Evolutionary conservation across 1,139 yeast genomes (phyloP), one percentile per base, ranked within the genome.

Genomic region (Candida dubliniensis): DNA sequence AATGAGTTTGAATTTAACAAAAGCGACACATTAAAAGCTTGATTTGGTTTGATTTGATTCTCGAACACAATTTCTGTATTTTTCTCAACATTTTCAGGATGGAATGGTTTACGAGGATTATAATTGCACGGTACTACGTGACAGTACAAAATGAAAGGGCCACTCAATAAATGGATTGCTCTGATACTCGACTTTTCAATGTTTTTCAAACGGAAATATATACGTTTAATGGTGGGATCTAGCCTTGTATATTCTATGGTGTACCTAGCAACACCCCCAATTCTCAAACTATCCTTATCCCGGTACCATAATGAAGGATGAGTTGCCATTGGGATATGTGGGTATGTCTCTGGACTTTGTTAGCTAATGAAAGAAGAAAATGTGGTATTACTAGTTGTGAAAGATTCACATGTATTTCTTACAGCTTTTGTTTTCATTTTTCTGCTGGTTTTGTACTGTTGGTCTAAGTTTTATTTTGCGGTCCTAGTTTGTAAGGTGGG

Each of bases 41-140:
- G 81, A 15, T 87, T 89, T 0, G 96, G 89, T 47, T 79, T 80
- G 30, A 88, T 63, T 43, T 64, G 66, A 50, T 73, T 71, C 40
- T 68, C 60, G 51, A 64, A 67, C 37, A 60, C 63, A 9, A 73
- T 66, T 49, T 73, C 77, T 33, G 60, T 50, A 41, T 57, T 60
- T 15, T 52, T 50, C 8, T 50, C 53, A 8, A 46, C 39, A 32
- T 64, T 51, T 1, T 56, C 63, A 9, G 73, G 74, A 1, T 58
- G 57, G 44, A 67, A 65, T 41, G 53, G 48, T 41, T 60, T 52
- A 24, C 61, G 67, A 44, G 63, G 64, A 41, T 70, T 56, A 54
- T 74, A 82, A 48, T 77, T 74, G 51, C 59, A 54, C 0, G 87
- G 87, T 8, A 81, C 69, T 4, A 81, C 77, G 58, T 81, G 86